Evolutionary conservation across 1,284 basidiomycete species (phyloP), one percentile per base, ranked within the genome.

Genomic region (Hymenochaete sp.): DNA sequence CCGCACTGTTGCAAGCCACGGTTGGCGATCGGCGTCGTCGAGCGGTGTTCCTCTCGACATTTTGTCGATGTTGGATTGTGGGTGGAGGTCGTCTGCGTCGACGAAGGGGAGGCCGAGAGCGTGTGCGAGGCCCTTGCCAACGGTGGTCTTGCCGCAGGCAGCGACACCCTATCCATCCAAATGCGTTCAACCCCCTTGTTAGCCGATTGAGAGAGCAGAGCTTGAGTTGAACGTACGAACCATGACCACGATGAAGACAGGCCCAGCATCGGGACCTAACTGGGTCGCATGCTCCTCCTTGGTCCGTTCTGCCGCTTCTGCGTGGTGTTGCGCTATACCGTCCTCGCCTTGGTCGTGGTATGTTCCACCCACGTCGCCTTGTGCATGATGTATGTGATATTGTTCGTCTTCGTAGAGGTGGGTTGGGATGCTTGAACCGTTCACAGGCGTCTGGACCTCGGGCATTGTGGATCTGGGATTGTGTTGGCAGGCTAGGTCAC

Each of bases 51-150:
- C 90, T 0, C 63, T 57, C 1, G 80, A 72, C 93, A 97, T 97
- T 71, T 97, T 97, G 25, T 74, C 82, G 37, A 96, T 77, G 62
- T 96, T 96, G 4, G 72, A 61, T 10, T 69, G 57, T 0, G 93
- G 87, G 59, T 97, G 93, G 28, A 97, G 71, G 50, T 87, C 82
- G 61, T 97, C 93, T 29, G 87, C 93, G 58, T 97, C 93, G 51
- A 92, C 68, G 65, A 90, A 95, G 0, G 90, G 79, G 47, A 89
- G 56, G 6, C 61, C 60, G 45, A 93, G 70, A 11, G 69, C 66
- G 28, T 65, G 56, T 10, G 85, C 75, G 21, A 95, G 67, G 3
- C 78, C 76, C 3, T 59, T 53, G 0, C 86, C 92, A 7, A 95
- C 71, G 0, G 92, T 95, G 2, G 87, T 86, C 64, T 96, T 96